phyloP scores from a whole-genome alignment of 345 rosid genomes.

The Brassica cretica region DNA sequence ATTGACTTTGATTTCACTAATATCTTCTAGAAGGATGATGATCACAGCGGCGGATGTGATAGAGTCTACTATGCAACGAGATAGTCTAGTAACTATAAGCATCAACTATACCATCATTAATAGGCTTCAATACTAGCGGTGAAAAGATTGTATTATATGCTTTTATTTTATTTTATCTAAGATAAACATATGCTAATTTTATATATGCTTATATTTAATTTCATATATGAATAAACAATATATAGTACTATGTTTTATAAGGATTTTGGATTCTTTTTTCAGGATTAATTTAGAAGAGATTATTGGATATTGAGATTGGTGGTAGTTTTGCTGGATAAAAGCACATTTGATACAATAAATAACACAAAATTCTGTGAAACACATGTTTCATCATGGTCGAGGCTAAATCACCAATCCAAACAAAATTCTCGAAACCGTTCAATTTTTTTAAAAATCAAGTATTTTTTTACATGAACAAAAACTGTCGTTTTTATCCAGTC shows the following conservation, averaged over 20 bases:
- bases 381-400: background rate
- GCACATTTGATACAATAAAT: background rate
- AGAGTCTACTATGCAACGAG: background rate
- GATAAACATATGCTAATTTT: background rate
- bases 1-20: background rate
- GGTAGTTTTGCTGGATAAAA: background rate
- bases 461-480: background rate
- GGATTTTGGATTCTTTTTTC: background rate
- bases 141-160: background rate
- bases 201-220: background rate
- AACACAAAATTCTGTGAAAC: background rate
- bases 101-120: background rate
- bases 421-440: background rate
- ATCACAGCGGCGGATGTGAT: background rate
- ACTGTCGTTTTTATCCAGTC: conserved; percentile 15
- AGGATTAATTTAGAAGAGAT: background rate
- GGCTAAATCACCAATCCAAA: background rate
- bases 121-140: background rate
- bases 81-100: background rate
- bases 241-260: background rate
- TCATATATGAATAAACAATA: background rate
- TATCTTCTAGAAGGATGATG: background rate
- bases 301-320: background rate
- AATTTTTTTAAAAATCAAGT: background rate
- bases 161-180: background rate